phyloP scores from a whole-genome alignment of 106 monocot genomes.

The Platanthera zijinensis region DNA sequence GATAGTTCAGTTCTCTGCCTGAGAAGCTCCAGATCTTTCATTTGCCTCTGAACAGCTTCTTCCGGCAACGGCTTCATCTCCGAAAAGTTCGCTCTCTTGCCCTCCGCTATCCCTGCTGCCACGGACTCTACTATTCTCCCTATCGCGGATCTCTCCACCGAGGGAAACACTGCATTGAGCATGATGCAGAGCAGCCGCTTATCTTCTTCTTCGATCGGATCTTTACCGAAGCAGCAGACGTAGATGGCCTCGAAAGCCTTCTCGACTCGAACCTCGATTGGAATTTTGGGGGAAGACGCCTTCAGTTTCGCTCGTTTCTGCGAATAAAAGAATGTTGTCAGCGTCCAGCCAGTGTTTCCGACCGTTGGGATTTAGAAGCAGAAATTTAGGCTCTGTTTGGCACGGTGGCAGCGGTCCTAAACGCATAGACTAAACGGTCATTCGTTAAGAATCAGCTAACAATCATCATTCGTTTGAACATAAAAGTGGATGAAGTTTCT shows the following conservation, averaged over 20 bases:
- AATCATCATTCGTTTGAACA: too few relatives aligned
- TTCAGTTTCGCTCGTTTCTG: constrained; percentile 77
- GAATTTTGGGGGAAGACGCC: constrained; percentile 48
- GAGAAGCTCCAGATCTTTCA: constrained; percentile 86
- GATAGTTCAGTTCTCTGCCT: constrained; percentile 40
- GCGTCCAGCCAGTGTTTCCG: too few relatives aligned
- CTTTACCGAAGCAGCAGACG: constrained; percentile 77
- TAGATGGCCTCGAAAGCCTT: constrained; percentile 92
- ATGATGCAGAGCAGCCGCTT: constrained; percentile 41
- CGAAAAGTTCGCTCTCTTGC: constrained; percentile 37
- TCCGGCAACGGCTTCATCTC: constrained; percentile 54
- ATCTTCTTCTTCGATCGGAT: constrained; percentile 83
- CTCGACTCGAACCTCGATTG: constrained; percentile 68
- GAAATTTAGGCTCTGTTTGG: too few relatives aligned
- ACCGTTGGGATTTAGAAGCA: not conserved
- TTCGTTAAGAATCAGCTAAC: too few relatives aligned
- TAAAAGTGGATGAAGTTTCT: too few relatives aligned
- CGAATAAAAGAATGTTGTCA: not conserved
- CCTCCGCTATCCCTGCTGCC: constrained; percentile 44
- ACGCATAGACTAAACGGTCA: too few relatives aligned
- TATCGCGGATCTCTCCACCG: constrained; percentile 41
- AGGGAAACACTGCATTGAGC: constrained; percentile 67
- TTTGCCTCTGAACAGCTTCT: constrained; percentile 65
- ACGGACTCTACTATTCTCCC: constrained; percentile 37
- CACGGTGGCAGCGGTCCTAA: too few relatives aligned